These are phyloP conservation scores for Neonectria ditissima DNA, from an alignment of 2,329 filamentous ascomycete genomes.

Conservation along the genomic window DNA sequence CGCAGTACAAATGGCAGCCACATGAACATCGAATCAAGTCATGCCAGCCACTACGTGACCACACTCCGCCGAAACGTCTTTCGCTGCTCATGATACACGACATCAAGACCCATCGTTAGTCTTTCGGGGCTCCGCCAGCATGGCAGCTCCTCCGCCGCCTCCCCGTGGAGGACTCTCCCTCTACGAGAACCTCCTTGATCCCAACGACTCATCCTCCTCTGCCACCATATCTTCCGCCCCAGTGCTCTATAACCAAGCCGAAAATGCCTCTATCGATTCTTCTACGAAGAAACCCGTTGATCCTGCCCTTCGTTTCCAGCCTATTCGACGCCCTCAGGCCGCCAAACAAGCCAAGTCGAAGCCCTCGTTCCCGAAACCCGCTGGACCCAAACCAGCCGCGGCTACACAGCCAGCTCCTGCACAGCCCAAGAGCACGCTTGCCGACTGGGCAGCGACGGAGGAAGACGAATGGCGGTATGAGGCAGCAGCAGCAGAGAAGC, in stretches of 20 bases:
- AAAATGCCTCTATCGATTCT: conserved; percentile 57
- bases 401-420: conserved; percentile 47
- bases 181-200: conserved; percentile 85
- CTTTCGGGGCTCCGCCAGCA: conserved; percentile 21
- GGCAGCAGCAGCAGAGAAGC: conserved; percentile 67
- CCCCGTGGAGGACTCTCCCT: conserved; percentile 72
- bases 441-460: conserved; percentile 82
- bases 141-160: conserved; percentile 52
- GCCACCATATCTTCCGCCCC: conserved; percentile 83
- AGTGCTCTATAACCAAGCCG: conserved; percentile 74
- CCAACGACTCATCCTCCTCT: conserved; percentile 58
- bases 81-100: not conserved
- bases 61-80: not conserved
- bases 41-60: conserved; percentile 2
- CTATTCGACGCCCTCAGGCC: conserved; percentile 79
- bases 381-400: conserved; percentile 49
- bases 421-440: conserved; percentile 74
- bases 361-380: conserved; percentile 64
- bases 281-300: conserved; percentile 70
- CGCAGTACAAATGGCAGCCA: not conserved
- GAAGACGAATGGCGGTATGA: conserved; percentile 86
- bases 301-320: conserved; percentile 83
- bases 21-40: not conserved
- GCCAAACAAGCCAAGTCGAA: conserved; percentile 69
- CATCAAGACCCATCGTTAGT: not conserved